Conservation (phyloP, 2,329 filamentous ascomycete genomes). For the Arthrobotrys sphaeroides region DNA sequence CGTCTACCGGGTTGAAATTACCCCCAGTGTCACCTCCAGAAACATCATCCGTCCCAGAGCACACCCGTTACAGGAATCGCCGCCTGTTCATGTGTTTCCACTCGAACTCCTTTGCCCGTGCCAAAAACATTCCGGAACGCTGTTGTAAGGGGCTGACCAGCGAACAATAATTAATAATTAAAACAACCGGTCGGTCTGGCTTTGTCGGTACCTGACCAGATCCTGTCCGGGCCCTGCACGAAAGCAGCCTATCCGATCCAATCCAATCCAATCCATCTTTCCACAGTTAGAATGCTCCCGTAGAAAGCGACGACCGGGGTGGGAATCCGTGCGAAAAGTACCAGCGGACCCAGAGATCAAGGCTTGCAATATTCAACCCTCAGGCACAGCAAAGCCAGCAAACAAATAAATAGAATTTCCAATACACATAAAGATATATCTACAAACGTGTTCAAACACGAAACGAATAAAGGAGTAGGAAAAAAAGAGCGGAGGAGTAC, state of each 20-base stretch:
- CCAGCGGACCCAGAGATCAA: not conserved
- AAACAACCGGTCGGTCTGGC: not conserved
- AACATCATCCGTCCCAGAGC: slow-evolving; percentile 11
- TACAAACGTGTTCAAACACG: slow-evolving; percentile 51
- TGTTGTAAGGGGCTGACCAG: slow-evolving; percentile 26
- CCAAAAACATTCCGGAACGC: slow-evolving; percentile 27
- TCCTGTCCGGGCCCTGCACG: slow-evolving; percentile 19
- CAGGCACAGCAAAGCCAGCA: not conserved
- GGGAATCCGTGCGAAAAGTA: not conserved
- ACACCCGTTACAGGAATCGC: slow-evolving; percentile 19
- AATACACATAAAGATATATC: no score
- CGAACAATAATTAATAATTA: not conserved
- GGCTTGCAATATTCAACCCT: not conserved
- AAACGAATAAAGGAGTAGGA: slow-evolving; percentile 45
- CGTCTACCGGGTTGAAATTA: slow-evolving; percentile 7
- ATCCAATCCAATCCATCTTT: slow-evolving; percentile 13
- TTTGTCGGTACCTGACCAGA: slow-evolving; percentile 18
- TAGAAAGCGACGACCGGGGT: not conserved
- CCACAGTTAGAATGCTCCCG: not conserved
- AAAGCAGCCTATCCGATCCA: not conserved
- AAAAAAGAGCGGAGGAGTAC: not conserved
- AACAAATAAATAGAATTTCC: no score
- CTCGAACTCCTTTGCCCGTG: not conserved
- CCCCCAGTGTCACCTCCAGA: slow-evolving; percentile 7
- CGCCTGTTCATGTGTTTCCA: slow-evolving; percentile 4